These are phyloP conservation scores for Pythium plurisporium DNA, from an alignment of 352 stramenopile genomes.

Conservation along the genomic window DNA sequence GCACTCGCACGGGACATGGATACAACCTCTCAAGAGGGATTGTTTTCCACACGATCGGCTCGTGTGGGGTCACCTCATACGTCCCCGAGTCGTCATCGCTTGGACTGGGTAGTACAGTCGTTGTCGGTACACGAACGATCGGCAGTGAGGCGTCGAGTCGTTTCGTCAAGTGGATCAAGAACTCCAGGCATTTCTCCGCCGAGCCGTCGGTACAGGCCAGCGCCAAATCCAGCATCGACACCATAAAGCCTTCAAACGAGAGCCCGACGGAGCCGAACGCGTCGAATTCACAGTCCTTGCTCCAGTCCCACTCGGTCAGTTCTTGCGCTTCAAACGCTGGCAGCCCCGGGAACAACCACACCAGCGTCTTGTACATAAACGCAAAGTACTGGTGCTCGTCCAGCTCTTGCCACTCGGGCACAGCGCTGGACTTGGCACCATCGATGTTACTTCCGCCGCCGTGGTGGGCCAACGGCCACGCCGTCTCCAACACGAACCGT, in stretches of 20 bases:
- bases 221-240: conserved; percentile 45
- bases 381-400: conserved; percentile 40
- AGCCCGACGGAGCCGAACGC: conserved; percentile 30
- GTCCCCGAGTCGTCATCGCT: background rate
- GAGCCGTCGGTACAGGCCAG: conserved; percentile 43
- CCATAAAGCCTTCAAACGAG: conserved; percentile 40
- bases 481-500: conserved; percentile 33
- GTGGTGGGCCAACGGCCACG: conserved; percentile 49
- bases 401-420: conserved; percentile 37
- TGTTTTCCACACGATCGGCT: conserved; percentile 26
- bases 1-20: conserved; percentile 27
- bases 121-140: conserved; percentile 13
- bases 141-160: conserved; percentile 35
- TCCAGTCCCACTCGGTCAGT: conserved; percentile 38
- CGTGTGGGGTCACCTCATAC: background rate
- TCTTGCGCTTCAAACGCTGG: conserved; percentile 38
- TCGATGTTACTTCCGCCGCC: conserved; percentile 2
- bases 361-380: conserved; percentile 37
- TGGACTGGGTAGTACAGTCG: background rate
- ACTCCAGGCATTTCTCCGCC: conserved; percentile 39
- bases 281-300: conserved; percentile 50
- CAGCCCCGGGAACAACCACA: conserved; percentile 51
- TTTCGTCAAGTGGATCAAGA: conserved; percentile 38
- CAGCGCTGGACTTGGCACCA: background rate
- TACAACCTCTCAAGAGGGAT: conserved; percentile 33